Conservation (phyloP, 2,329 filamentous ascomycete genomes). For the Ophiostoma himal-ulmi region DNA sequence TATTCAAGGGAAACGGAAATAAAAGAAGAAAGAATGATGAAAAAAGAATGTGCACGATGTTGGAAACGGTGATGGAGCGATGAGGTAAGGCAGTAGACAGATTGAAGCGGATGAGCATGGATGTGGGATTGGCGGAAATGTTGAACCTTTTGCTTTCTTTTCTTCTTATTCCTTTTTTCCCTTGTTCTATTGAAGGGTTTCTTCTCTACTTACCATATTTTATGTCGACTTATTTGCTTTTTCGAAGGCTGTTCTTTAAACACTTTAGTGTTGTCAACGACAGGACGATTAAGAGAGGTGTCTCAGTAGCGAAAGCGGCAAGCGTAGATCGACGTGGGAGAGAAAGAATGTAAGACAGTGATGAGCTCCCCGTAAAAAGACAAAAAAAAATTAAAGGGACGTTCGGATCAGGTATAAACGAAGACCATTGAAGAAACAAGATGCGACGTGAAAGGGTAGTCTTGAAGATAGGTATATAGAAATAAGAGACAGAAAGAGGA, state of each 20-base stretch:
- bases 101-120: neutral
- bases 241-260: neutral
- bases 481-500: slow-evolving; percentile 1
- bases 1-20: neutral
- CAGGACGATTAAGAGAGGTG: slow-evolving; percentile 14
- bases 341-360: slow-evolving; percentile 21
- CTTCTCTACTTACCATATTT: neutral
- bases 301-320: slow-evolving; percentile 20
- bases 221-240: neutral
- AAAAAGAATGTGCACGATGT: neutral
- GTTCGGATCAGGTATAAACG: slow-evolving; percentile 10
- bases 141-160: slow-evolving; percentile 39
- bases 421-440: slow-evolving; percentile 12
- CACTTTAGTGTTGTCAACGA: slow-evolving; percentile 12
- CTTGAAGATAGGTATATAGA: neutral
- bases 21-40: neutral
- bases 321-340: slow-evolving; percentile 16
- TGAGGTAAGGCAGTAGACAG: neutral
- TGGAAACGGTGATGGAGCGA: neutral
- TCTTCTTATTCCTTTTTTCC: slow-evolving; percentile 32
- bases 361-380: slow-evolving; percentile 8
- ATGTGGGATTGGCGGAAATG: neutral
- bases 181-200: neutral
- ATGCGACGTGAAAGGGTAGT: slow-evolving; percentile 11
- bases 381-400: neutral